Percentiles rank a stretch among this genome's conserved stretches.
Conservation (phyloP, 169 alveolate species). For the Theileria sp. region DNA sequence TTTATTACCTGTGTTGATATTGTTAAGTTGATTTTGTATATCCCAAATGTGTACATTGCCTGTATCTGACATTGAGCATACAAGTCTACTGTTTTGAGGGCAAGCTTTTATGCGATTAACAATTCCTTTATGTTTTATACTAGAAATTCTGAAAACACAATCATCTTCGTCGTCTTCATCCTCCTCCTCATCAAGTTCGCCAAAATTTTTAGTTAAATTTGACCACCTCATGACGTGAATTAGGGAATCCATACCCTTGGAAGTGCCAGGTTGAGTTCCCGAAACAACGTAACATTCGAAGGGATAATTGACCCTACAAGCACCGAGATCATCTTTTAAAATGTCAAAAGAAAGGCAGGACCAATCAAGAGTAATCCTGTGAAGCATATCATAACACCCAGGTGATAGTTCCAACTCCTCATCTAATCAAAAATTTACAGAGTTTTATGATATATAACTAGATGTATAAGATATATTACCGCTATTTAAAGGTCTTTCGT, state of each 20-base stretch:
- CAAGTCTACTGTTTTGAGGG: constrained; percentile 62
- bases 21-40: constrained; percentile 25
- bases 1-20: constrained; percentile 14
- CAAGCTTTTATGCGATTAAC: constrained; percentile 61
- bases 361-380: constrained; percentile 65
- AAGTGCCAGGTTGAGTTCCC: constrained; percentile 63
- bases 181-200: constrained; percentile 31
- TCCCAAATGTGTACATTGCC: constrained; percentile 66
- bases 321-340: constrained; percentile 44
- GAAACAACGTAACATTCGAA: constrained; percentile 59
- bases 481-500: constrained; percentile 51
- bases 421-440: constrained; percentile 16
- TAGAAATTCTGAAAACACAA: constrained; percentile 23
- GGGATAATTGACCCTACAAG: constrained; percentile 54
- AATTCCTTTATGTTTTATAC: constrained; percentile 59
- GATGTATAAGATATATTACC: constrained; percentile 25
- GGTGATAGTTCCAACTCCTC: constrained; percentile 63
- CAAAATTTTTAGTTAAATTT: constrained; percentile 52
- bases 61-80: constrained; percentile 63
- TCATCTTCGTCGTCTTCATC: constrained; percentile 48
- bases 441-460: not conserved
- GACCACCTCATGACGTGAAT: constrained; percentile 66
- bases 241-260: constrained; percentile 38
- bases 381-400: constrained; percentile 67
- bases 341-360: constrained; percentile 79